phyloP scores from a whole-genome alignment of 176 grass and related monocot species.

The Musa itinerans region DNA sequence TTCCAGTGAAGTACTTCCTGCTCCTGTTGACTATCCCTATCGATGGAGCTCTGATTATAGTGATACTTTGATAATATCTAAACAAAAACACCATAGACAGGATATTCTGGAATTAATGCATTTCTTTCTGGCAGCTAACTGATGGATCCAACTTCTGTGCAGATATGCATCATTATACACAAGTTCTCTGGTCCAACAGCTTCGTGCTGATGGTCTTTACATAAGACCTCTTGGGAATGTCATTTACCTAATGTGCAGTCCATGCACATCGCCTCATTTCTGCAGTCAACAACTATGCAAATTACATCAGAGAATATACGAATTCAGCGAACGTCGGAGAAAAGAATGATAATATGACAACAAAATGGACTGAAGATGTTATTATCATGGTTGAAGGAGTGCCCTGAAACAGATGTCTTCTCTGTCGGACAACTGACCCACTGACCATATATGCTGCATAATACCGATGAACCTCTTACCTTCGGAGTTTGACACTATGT shows the following conservation, averaged over 20 bases:
- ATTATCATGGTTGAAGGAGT: too few relatives aligned
- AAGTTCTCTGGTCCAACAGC: conserved; percentile 56
- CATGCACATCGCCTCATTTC: conserved; percentile 51
- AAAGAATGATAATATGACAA: neutral
- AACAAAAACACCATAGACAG: neutral
- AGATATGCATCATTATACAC: conserved; percentile 71
- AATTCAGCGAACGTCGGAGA: conserved; percentile 13
- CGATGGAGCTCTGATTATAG: neutral
- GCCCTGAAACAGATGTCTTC: too few relatives aligned
- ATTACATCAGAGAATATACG: conserved; percentile 40
- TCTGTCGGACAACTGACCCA: too few relatives aligned
- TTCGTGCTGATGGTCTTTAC: conserved; percentile 70
- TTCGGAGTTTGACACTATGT: too few relatives aligned
- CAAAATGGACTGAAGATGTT: neutral
- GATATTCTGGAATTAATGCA: conserved; percentile 1
- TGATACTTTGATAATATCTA: neutral
- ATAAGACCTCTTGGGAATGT: conserved; percentile 76
- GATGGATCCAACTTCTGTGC: conserved; percentile 11
- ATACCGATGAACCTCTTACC: too few relatives aligned
- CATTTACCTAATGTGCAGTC: conserved; percentile 91
- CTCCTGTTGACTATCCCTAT: neutral
- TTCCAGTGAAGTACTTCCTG: neutral
- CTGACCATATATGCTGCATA: too few relatives aligned
- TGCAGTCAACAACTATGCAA: conserved; percentile 60
- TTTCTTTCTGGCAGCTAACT: conserved; percentile 7